Evolutionary conservation across 768 basidiomycete genomes (phyloP).

Genomic region (Lactarius vividus): DNA sequence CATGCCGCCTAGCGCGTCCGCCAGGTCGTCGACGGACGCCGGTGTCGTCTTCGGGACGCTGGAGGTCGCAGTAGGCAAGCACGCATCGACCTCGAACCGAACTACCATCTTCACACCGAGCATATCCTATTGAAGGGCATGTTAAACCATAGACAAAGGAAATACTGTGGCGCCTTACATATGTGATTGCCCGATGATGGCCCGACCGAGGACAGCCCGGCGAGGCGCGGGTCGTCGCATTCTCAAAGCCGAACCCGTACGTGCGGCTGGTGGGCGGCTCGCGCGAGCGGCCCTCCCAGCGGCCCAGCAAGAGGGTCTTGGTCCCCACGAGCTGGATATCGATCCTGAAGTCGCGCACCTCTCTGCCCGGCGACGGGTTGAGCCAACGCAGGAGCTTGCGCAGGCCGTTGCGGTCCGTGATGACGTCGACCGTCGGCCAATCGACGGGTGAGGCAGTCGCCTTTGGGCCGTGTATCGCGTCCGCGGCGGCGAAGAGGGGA

Average conservation of each 20-base stretch:
- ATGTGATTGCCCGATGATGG: constrained; percentile 62
- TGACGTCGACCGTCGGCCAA: constrained; percentile 41
- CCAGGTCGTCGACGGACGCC: constrained; percentile 28
- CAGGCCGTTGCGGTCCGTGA: constrained; percentile 66
- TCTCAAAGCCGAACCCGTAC: constrained; percentile 64
- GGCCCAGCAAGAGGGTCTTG: constrained; percentile 58
- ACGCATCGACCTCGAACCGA: constrained; percentile 55
- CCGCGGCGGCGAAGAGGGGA: constrained; percentile 63
- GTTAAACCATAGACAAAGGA: neutral
- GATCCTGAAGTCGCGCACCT: constrained; percentile 57
- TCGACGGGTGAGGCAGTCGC: constrained; percentile 29
- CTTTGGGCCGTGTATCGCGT: constrained; percentile 35
- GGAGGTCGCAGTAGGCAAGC: neutral
- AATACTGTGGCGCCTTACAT: constrained; percentile 43
- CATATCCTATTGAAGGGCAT: constrained; percentile 44
- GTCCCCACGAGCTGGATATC: constrained; percentile 63
- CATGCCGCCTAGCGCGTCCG: constrained; percentile 28
- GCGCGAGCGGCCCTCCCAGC: constrained; percentile 48
- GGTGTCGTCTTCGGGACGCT: neutral
- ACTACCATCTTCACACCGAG: constrained; percentile 58
- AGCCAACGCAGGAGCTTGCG: constrained; percentile 64
- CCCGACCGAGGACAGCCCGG: constrained; percentile 51
- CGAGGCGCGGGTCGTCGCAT: constrained; percentile 46
- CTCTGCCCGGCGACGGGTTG: constrained; percentile 29
- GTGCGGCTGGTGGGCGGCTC: constrained; percentile 34